Evolutionary conservation across 1,284 basidiomycete species (phyloP).

Genomic region (Agroathelia rolfsii): DNA sequence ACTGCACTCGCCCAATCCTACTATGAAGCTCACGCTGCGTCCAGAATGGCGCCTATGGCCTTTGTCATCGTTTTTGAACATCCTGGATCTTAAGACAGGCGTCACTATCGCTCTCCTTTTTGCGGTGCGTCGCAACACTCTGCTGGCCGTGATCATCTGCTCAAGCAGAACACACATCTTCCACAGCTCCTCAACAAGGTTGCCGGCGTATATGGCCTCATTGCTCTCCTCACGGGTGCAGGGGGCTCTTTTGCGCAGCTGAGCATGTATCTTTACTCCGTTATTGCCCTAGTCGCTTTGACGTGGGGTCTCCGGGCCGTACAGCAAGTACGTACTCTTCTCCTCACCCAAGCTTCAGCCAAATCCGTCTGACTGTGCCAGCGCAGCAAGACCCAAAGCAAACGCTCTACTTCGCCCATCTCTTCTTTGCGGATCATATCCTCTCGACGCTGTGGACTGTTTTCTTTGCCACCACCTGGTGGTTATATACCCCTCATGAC

Average conservation of each 20-base stretch:
- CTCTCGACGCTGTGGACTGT: slow-evolving; percentile 89
- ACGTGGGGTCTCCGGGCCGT: slow-evolving; percentile 85
- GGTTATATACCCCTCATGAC: slow-evolving; percentile 86
- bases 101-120: slow-evolving; percentile 81
- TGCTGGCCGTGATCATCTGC: background rate
- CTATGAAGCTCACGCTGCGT: slow-evolving; percentile 71
- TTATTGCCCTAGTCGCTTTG: slow-evolving; percentile 71
- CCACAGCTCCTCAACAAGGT: slow-evolving; percentile 91
- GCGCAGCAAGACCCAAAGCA: slow-evolving; percentile 77
- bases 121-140: slow-evolving; percentile 44
- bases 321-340: slow-evolving; percentile 53
- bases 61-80: slow-evolving; percentile 70
- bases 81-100: slow-evolving; percentile 85
- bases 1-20: no score
- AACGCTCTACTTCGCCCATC: slow-evolving; percentile 83
- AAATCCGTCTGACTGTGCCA: slow-evolving; percentile 6
- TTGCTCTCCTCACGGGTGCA: slow-evolving; percentile 78
- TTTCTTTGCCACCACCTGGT: slow-evolving; percentile 86
- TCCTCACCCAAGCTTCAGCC: slow-evolving; percentile 7
- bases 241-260: slow-evolving; percentile 88
- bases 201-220: slow-evolving; percentile 92
- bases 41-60: slow-evolving; percentile 75
- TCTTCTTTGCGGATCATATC: slow-evolving; percentile 88
- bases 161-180: slow-evolving; percentile 8
- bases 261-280: slow-evolving; percentile 88